Evolutionary conservation across 768 basidiomycete genomes (phyloP), one percentile per base, ranked within the genome.

Genomic region (Pulveroboletus frians): DNA sequence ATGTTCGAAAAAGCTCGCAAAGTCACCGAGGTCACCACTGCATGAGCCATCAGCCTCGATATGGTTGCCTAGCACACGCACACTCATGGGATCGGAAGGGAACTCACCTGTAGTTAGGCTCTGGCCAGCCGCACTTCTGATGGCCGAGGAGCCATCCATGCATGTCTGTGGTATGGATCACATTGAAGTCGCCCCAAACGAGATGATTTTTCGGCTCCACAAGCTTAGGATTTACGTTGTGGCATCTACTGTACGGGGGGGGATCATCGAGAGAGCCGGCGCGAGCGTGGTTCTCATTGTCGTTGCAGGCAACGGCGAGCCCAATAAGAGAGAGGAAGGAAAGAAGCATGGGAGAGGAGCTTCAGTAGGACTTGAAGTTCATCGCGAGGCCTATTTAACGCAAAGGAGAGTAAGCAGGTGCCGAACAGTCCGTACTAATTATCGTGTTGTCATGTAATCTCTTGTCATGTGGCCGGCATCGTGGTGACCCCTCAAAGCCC

Each of bases 131-230:
- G 3, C 70, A n/a, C 59, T 90, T 85, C 57, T 89, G 87, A 69
- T 95, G 92, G 1, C 92, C 92, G 30, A 92, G 74, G 4, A 94
- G 71, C 85, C 85, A 85, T 26, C 85, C 80, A 69, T 88, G 84
- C 32, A 79, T 87, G 65, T 93, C 91, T 0, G 92, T 93, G 3
- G 90, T 93, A 58, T 85, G 82, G 39, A 93, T 76, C 58, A 93
- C 78, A 61, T 94, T 94, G 62, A 94, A 75, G 60, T 93, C 89
- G n/a, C 85, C 82, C 92, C 92, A 93, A 43, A 80, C 78, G 14
- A 95, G 74, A 21, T 79, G 77, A n/a, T 82, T 73, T 46, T 77
- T 76, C 3, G 91, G 91, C 14, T 73, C 73, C 1, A 79, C 69
- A 29, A 83, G 64, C 13, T 69, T 69, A 13, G 67, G 53, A 37